phyloP scores from a whole-genome alignment of 2,329 filamentous ascomycete genomes.

The Venturia asperata region DNA sequence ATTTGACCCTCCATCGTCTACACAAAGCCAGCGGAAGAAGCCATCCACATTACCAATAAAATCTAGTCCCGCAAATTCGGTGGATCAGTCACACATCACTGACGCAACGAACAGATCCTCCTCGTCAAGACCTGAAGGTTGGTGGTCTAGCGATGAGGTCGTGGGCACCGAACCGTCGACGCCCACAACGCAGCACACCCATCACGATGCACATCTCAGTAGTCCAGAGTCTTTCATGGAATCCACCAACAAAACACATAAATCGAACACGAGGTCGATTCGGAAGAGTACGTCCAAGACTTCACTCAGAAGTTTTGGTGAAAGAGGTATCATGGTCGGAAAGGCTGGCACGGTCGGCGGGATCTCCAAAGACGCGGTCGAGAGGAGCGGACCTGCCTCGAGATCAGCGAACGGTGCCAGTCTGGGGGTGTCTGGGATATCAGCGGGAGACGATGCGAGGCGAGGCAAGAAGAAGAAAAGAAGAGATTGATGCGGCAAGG shows the following conservation, averaged over 20 bases:
- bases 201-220: neutral
- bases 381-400: neutral
- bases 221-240: neutral
- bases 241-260: neutral
- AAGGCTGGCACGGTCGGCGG: constrained; percentile 11
- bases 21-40: neutral
- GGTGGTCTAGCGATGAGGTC: constrained; percentile 20
- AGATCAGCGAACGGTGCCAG: neutral
- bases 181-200: constrained; percentile 1
- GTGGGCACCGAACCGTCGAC: constrained; percentile 16
- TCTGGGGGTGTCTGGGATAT: neutral
- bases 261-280: neutral
- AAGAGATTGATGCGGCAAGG: neutral
- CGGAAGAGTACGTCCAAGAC: neutral
- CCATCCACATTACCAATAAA: neutral
- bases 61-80: neutral
- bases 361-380: constrained; percentile 7
- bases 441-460: neutral
- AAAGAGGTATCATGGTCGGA: constrained; percentile 15
- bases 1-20: constrained; percentile 4
- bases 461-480: neutral
- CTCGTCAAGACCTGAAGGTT: constrained; percentile 17
- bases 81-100: constrained; percentile 6
- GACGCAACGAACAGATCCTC: constrained; percentile 8
- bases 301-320: constrained; percentile 7